Conservation (phyloP, 1,284 basidiomycete species). For the Exobasidium cylindrosporum region DNA sequence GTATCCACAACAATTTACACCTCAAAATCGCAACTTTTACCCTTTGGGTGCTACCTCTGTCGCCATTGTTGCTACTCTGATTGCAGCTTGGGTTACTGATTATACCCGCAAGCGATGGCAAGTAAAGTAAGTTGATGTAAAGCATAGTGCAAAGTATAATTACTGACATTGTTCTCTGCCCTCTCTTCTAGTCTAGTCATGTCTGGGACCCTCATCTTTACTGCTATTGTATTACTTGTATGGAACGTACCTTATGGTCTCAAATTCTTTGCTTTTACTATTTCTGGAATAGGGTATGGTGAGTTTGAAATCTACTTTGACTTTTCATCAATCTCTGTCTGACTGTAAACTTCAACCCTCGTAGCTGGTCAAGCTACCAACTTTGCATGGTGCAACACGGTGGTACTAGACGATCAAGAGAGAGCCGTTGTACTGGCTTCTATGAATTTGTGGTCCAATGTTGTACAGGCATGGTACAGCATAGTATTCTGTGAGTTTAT, state of each 20-base stretch:
- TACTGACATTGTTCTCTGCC: not conserved
- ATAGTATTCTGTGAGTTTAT: slow-evolving; percentile 41
- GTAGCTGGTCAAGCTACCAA: slow-evolving; percentile 41
- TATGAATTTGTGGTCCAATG: slow-evolving; percentile 36
- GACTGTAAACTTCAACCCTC: no score
- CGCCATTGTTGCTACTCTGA: slow-evolving; percentile 30
- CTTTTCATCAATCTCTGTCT: no score
- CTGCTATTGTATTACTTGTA: slow-evolving; percentile 30
- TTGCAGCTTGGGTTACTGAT: slow-evolving; percentile 29
- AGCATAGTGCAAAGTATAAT: no score
- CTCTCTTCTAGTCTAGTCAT: slow-evolving; percentile 30
- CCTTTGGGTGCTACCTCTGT: slow-evolving; percentile 29
- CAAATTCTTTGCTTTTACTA: slow-evolving; percentile 42
- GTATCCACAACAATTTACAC: slow-evolving; percentile 2
- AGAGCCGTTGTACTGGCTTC: slow-evolving; percentile 36
- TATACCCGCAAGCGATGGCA: slow-evolving; percentile 23
- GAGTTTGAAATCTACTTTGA: not conserved
- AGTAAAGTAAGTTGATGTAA: slow-evolving; percentile 4
- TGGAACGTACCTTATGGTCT: slow-evolving; percentile 38
- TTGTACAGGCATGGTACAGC: slow-evolving; percentile 44
- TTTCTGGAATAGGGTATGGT: slow-evolving; percentile 39
- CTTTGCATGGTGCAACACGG: slow-evolving; percentile 53
- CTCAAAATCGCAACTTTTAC: slow-evolving; percentile 23
- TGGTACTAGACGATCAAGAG: slow-evolving; percentile 44
- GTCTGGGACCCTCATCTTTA: slow-evolving; percentile 24